phyloP scores from a whole-genome alignment of 805 yeast species.

The Metschnikowia arizonensis region DNA sequence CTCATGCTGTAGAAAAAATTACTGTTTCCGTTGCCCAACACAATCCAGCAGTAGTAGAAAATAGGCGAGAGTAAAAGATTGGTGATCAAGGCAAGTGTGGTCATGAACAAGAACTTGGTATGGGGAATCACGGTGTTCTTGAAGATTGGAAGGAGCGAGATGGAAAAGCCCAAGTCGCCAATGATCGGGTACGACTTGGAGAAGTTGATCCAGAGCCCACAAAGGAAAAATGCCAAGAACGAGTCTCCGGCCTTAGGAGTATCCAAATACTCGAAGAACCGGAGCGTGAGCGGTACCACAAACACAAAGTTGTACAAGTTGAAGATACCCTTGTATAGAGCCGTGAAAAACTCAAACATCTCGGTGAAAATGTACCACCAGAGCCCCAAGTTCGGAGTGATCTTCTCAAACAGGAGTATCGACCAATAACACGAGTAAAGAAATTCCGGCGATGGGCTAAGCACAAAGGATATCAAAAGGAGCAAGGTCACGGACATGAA shows the following conservation, averaged over 20 bases:
- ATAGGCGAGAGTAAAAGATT: conserved; percentile 74
- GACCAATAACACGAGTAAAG: conserved; percentile 45
- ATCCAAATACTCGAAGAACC: conserved; percentile 44
- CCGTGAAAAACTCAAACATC: conserved; percentile 83
- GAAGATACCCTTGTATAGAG: conserved; percentile 80
- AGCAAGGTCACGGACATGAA: conserved; percentile 22
- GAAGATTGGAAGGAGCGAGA: conserved; percentile 40
- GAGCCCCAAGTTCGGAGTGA: conserved; percentile 85
- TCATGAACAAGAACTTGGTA: conserved; percentile 44
- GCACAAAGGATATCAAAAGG: conserved; percentile 34
- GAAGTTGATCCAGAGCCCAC: conserved; percentile 46
- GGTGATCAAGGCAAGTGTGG: conserved; percentile 45
- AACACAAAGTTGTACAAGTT: conserved; percentile 67
- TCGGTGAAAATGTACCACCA: conserved; percentile 99
- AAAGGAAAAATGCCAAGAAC: conserved; percentile 48
- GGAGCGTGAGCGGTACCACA: conserved; percentile 66
- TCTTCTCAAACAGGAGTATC: conserved; percentile 57
- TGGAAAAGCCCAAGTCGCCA: conserved; percentile 59
- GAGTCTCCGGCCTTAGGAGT: conserved; percentile 41
- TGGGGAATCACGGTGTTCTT: conserved; percentile 44
- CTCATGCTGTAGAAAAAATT: conserved; percentile 95
- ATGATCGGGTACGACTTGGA: conserved; percentile 84
- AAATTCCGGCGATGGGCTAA: conserved; percentile 39
- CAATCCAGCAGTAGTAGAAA: conserved; percentile 92
- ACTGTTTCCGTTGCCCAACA: conserved; percentile 89